Evolutionary conservation across 2,329 filamentous ascomycete species (phyloP).

Genomic region (Phyllosticta paracitricarpa): DNA sequence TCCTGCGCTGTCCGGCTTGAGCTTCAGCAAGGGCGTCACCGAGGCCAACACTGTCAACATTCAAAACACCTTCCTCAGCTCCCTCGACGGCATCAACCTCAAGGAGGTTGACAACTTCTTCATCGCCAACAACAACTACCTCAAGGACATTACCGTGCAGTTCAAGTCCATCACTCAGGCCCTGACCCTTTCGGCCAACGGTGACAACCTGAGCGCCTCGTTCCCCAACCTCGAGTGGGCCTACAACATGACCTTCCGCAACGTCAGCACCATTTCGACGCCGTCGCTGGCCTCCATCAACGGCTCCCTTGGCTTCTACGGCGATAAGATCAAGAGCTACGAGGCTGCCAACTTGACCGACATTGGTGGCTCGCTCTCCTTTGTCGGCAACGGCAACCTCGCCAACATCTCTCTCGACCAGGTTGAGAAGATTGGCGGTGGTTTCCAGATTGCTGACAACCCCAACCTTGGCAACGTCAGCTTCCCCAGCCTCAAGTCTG

Average conservation of each 20-base stretch:
- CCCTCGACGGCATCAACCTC: conserved; percentile 73
- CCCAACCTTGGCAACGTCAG: conserved; percentile 58
- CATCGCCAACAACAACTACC: conserved; percentile 82
- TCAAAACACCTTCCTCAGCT: conserved; percentile 74
- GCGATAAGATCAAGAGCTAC: conserved; percentile 59
- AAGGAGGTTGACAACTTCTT: conserved; percentile 60
- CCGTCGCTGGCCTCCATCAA: conserved; percentile 65
- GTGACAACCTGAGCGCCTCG: conserved; percentile 56
- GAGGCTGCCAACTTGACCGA: conserved; percentile 59
- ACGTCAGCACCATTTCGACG: conserved; percentile 63
- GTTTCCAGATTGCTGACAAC: conserved; percentile 86
- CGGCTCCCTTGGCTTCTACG: conserved; percentile 74
- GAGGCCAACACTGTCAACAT: conserved; percentile 62
- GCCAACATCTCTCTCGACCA: conserved; percentile 66
- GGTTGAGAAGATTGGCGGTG: conserved; percentile 62
- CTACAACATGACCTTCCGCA: conserved; percentile 72
- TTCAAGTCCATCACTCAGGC: conserved; percentile 63
- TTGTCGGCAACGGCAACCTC: conserved; percentile 47
- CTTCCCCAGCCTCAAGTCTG: conserved; percentile 57
- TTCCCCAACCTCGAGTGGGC: conserved; percentile 73
- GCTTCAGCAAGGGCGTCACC: conserved; percentile 55
- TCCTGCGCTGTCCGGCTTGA: conserved; percentile 49
- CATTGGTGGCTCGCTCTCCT: conserved; percentile 48
- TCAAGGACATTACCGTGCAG: conserved; percentile 66
- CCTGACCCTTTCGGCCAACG: conserved; percentile 73